phyloP scores from a whole-genome alignment of 2,329 filamentous ascomycete species.

The Claviceps arundinis region DNA sequence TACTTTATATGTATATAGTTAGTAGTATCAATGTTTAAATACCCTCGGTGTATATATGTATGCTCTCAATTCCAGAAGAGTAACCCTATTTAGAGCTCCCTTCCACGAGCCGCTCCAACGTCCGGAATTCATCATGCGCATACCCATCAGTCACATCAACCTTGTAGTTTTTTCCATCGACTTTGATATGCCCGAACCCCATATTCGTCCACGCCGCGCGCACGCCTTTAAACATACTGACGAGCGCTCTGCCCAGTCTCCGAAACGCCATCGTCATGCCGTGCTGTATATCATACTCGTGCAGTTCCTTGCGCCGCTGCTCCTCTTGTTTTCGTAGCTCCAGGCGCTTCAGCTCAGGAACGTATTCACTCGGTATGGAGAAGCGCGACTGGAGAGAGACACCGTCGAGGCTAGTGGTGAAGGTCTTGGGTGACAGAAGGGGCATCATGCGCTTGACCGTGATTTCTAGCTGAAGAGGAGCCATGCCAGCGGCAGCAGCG shows the following conservation, averaged over 20 bases:
- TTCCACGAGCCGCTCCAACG: constrained; percentile 40
- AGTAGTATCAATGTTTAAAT: too few relatives aligned
- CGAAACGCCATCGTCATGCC: constrained; percentile 45
- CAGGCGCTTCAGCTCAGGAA: constrained; percentile 21
- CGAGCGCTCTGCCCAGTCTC: constrained; percentile 29
- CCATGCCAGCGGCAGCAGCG: constrained; percentile 7
- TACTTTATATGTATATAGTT: too few relatives aligned
- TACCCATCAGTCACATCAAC: constrained; percentile 44
- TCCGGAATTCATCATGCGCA: constrained; percentile 44
- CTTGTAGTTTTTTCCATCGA: constrained; percentile 38
- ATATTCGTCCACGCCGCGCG: constrained; percentile 40
- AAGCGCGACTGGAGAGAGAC: constrained; percentile 24
- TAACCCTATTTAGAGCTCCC: neutral
- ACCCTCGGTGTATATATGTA: too few relatives aligned
- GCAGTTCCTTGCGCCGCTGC: constrained; percentile 23
- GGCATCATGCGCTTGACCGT: constrained; percentile 36
- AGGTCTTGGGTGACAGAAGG: constrained; percentile 29
- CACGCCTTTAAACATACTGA: constrained; percentile 29
- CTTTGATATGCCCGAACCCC: constrained; percentile 38
- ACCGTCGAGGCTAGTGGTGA: constrained; percentile 22
- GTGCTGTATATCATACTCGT: constrained; percentile 40
- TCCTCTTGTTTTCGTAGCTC: constrained; percentile 23
- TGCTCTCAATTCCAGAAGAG: neutral
- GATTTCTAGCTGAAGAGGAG: constrained; percentile 36
- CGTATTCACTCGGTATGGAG: constrained; percentile 24